Evolutionary conservation across 1,139 yeast genomes (phyloP).

Genomic region (Hyphopichia burtonii): DNA sequence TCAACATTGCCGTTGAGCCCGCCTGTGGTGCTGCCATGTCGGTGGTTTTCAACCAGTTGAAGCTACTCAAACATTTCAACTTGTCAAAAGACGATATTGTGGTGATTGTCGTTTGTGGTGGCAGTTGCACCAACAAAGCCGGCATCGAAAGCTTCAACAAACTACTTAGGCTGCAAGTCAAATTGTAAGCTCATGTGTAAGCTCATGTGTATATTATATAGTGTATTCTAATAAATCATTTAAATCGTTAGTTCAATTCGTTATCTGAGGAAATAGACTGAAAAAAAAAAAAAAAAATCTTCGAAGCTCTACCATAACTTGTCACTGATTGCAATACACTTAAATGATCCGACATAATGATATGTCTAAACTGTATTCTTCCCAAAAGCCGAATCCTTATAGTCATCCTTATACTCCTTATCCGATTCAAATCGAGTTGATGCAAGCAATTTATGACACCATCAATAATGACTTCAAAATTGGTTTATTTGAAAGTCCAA

Average conservation of each 20-base stretch:
- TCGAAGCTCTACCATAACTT: too few relatives aligned
- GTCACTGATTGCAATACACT: too few relatives aligned
- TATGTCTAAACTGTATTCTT: not conserved
- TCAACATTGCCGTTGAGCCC: slow-evolving; percentile 33
- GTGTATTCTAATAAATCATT: too few relatives aligned
- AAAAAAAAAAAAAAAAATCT: too few relatives aligned
- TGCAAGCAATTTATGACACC: slow-evolving; percentile 70
- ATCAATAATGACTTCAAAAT: slow-evolving; percentile 59
- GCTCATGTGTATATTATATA: not conserved
- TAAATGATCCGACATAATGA: not conserved
- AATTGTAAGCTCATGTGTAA: slow-evolving; percentile 1
- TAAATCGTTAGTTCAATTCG: not conserved
- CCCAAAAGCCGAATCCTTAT: slow-evolving; percentile 22
- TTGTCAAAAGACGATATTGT: slow-evolving; percentile 31
- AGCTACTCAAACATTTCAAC: slow-evolving; percentile 21
- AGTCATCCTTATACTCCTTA: slow-evolving; percentile 84
- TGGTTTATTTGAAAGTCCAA: slow-evolving; percentile 90
- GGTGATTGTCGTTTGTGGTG: slow-evolving; percentile 42
- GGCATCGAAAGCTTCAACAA: slow-evolving; percentile 19
- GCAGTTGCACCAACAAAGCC: slow-evolving; percentile 26
- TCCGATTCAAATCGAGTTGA: slow-evolving; percentile 71
- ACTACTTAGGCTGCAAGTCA: slow-evolving; percentile 8
- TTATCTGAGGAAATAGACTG: too few relatives aligned
- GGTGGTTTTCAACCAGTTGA: slow-evolving; percentile 22
- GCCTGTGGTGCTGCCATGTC: slow-evolving; percentile 44